phyloP scores from a whole-genome alignment of 805 yeast species.

The Pichia californica region DNA sequence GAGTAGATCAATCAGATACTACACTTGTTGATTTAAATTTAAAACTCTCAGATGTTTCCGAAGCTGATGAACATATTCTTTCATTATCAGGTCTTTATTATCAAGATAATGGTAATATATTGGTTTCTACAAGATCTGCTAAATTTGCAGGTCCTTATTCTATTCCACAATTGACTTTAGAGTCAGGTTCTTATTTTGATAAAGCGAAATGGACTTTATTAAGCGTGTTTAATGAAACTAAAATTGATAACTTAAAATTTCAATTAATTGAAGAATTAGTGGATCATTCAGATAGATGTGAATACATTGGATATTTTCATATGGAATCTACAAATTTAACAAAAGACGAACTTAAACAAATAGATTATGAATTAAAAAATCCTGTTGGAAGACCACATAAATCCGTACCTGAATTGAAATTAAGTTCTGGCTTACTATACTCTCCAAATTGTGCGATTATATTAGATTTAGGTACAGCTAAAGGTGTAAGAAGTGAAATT shows the following conservation, averaged over 20 bases:
- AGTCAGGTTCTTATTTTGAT: constrained; percentile 35
- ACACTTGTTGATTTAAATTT: constrained; percentile 29
- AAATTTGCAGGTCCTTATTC: constrained; percentile 59
- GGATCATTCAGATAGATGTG: constrained; percentile 46
- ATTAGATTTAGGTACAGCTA: constrained; percentile 31
- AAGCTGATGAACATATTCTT: constrained; percentile 43
- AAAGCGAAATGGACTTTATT: constrained; percentile 38
- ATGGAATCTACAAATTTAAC: constrained; percentile 53
- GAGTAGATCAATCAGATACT: constrained; percentile 20
- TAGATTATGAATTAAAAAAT: constrained; percentile 64
- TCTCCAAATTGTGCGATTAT: constrained; percentile 86
- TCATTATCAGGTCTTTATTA: constrained; percentile 58
- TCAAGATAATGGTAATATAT: constrained; percentile 55
- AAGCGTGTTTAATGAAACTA: constrained; percentile 38
- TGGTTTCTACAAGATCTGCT: constrained; percentile 54
- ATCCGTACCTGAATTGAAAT: constrained; percentile 46
- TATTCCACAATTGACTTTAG: constrained; percentile 48
- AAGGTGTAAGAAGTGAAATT: constrained; percentile 57
- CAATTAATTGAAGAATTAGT: constrained; percentile 33
- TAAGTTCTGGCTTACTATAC: constrained; percentile 56
- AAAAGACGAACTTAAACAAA: constrained; percentile 44
- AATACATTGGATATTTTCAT: constrained; percentile 63
- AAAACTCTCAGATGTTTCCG: constrained; percentile 37
- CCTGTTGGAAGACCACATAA: constrained; percentile 80
- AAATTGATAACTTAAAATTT: constrained; percentile 32